Base-by-base conservation (phyloP, 1,284 basidiomycete genomes). In the Bjerkandera adusta region DNA sequence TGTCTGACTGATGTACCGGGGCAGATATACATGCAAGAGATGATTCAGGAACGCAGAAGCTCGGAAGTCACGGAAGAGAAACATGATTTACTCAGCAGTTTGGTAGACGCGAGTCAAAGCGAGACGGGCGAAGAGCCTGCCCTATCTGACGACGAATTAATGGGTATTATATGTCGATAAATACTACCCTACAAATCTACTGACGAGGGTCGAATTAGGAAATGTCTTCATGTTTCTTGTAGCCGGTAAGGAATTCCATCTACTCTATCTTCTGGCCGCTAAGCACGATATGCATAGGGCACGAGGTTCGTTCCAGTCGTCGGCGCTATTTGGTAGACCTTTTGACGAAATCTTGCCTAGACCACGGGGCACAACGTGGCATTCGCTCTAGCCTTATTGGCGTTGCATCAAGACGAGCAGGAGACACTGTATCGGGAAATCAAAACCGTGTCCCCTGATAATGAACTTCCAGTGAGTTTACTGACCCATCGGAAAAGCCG, bases 381-480 rank as follows among this genome's bases (percentile, higher is more conserved):
- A 36, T 83, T 79, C 47, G 64, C 76, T 1, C 69, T 84, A 36
- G 79, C 69, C 3, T 57, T 70, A n/a, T 58, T 77, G 2, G 71
- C 72, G 1, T 50, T 75, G 10, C 70, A 84, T 57, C 79, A 70
- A 4, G 75, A 81, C 1, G 72, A 77, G 52, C 83, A 86, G 60
- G 77, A 82, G 43, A 71, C 66, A 47, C 55, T 84, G 3, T 73
- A 71, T 51, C 56, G 77, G 22, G 73, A 83, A 29, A 73, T 83
- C 50, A 67, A 65, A 21, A 52, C 52, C 1, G 54, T 76, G 1
- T 54, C 76, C 33, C 60, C 70, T 4, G 67, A 72, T 37, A 70
- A 66, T 10, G 55, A 65, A 32, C 42, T 60, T 21, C 75, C 73
- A 4, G 76, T 77, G 47, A 41, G 70, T 52, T 29, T 24, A n/a